These are phyloP conservation scores for Lasiodiplodia sp. DNA, from an alignment of 2,329 filamentous ascomycete genomes.

Conservation along the genomic window DNA sequence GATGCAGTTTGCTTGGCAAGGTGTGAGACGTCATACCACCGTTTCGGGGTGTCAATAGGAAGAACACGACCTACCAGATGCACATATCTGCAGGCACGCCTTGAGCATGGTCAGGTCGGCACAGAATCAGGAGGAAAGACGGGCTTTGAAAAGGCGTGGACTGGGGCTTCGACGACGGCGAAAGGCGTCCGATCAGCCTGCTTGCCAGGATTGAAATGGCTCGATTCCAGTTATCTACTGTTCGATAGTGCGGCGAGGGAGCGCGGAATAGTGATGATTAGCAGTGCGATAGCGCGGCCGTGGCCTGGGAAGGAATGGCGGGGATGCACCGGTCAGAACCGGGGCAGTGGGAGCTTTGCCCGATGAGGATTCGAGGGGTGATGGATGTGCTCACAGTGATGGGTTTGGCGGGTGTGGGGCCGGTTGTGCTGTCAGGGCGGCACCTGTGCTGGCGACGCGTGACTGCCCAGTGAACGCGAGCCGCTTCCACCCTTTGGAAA, in stretches of 20 bases:
- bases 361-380: not conserved
- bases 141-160: not conserved
- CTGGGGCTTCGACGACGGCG: not conserved
- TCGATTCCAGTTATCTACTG: no score
- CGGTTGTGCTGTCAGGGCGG: conserved; percentile 14
- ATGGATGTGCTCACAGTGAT: not conserved
- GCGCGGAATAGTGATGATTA: not conserved
- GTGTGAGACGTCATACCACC: conserved; percentile 10
- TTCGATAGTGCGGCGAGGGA: not conserved
- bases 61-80: not conserved
- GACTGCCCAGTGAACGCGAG: conserved; percentile 5
- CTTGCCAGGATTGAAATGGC: no score
- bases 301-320: not conserved
- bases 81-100: not conserved
- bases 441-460: conserved; percentile 12
- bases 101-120: not conserved
- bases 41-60: conserved; percentile 31
- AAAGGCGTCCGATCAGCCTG: not conserved
- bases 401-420: conserved; percentile 2
- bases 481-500: not conserved
- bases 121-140: conserved; percentile 1
- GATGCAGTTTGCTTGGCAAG: not conserved
- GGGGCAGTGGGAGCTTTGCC: not conserved
- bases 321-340: not conserved
- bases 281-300: no score